Conservation (phyloP, 768 basidiomycete genomes). For the Flagelloscypha sp. region DNA sequence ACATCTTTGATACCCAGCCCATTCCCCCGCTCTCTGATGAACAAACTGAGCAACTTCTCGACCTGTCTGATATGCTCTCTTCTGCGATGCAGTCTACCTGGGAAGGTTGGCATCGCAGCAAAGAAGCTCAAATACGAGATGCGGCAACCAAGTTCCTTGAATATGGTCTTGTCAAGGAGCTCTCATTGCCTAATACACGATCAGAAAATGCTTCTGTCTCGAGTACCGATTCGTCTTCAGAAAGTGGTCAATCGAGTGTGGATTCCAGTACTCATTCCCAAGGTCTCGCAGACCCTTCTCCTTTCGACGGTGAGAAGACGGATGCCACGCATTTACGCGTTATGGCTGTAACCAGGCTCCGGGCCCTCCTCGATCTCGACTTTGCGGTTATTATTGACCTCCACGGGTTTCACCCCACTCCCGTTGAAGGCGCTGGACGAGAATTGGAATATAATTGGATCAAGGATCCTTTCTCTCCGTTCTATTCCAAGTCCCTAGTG, state of each 20-base stretch:
- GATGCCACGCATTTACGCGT: neutral
- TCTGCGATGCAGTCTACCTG: conserved; percentile 9
- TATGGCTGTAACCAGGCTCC: conserved; percentile 6
- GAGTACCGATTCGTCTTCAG: neutral
- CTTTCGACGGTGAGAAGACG: neutral
- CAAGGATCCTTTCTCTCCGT: neutral
- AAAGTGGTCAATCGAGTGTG: no score
- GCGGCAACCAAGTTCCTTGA: conserved; percentile 8
- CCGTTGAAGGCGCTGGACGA: conserved; percentile 4
- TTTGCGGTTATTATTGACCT: conserved; percentile 8
- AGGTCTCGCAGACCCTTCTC: no score
- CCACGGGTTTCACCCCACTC: conserved; percentile 4
- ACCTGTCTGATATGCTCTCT: conserved; percentile 7
- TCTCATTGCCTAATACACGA: no score
- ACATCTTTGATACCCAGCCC: conserved; percentile 6
- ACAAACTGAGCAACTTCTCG: conserved; percentile 5
- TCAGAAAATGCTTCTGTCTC: neutral
- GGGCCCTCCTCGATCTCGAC: conserved; percentile 8
- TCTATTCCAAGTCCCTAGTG: no score
- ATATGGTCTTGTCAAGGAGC: conserved; percentile 5
- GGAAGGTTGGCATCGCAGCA: conserved; percentile 7
- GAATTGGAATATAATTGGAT: conserved; percentile 4
- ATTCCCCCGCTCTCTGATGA: conserved; percentile 2
- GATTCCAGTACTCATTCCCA: no score
- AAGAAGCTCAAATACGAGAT: conserved; percentile 7